phyloP scores from a whole-genome alignment of 768 basidiomycete species.

The Leccinum arenicola region DNA sequence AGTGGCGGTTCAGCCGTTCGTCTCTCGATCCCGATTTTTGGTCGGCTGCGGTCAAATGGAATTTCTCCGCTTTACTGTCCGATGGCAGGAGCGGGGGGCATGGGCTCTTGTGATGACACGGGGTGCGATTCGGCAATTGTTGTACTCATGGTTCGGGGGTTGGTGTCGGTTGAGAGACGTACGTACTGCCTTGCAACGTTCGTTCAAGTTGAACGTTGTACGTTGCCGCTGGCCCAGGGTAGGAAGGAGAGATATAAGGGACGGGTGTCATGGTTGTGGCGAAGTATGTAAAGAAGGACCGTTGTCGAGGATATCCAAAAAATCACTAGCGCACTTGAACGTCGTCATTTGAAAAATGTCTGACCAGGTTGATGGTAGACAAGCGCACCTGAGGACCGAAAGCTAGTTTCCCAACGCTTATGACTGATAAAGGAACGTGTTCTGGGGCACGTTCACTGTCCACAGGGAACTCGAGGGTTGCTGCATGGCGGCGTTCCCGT shows the following conservation, averaged over 20 bases:
- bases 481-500: conserved; percentile 16
- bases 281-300: conserved; percentile 62
- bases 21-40: conserved; percentile 89
- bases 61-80: conserved; percentile 58
- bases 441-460: conserved; percentile 45
- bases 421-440: conserved; percentile 61
- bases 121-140: conserved; percentile 23
- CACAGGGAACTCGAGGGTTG: conserved; percentile 43
- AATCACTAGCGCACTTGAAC: conserved; percentile 54
- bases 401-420: conserved; percentile 81
- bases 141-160: conserved; percentile 20
- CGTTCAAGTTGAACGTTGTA: background rate
- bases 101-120: conserved; percentile 36
- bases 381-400: conserved; percentile 69
- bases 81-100: conserved; percentile 58
- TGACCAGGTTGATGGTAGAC: background rate
- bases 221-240: conserved; percentile 14
- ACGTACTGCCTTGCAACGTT: conserved; percentile 7
- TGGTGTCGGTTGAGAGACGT: conserved; percentile 13
- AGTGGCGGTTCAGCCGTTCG: conserved; percentile 76
- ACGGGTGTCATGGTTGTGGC: conserved; percentile 49
- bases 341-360: background rate
- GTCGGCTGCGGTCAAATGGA: conserved; percentile 91
- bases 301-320: conserved; percentile 85
- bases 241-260: conserved; percentile 36